phyloP scores from a whole-genome alignment of 2,329 filamentous ascomycete genomes.

The Neonectria punicea region DNA sequence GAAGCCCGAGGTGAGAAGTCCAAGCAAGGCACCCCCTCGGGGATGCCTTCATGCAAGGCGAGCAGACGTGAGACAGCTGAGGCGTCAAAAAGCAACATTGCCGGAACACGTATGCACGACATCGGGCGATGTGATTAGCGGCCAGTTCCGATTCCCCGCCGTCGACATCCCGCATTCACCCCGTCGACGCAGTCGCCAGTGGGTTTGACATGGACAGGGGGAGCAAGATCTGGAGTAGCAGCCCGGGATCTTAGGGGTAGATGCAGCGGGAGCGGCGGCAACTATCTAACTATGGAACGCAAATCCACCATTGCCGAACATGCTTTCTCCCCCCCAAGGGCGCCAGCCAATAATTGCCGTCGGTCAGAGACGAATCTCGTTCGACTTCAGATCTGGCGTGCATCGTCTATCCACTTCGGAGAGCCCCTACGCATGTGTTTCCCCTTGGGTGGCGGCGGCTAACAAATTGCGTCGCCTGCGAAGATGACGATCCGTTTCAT shows the following conservation, averaged over 20 bases:
- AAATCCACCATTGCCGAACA: slow-evolving; percentile 6
- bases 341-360: not conserved
- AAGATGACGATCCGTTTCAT: not conserved
- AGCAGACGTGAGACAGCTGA: not conserved
- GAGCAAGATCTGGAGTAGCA: not conserved
- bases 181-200: slow-evolving; percentile 7
- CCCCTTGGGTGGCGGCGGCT: not conserved
- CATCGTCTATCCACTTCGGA: slow-evolving; percentile 11
- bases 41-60: not conserved
- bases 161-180: slow-evolving; percentile 9
- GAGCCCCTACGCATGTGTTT: not conserved
- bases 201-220: slow-evolving; percentile 7
- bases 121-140: slow-evolving; percentile 21
- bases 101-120: slow-evolving; percentile 13
- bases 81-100: slow-evolving; percentile 4
- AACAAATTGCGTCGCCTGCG: not conserved
- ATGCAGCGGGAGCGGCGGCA: slow-evolving; percentile 20
- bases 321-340: not conserved
- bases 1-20: not conserved
- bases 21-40: not conserved
- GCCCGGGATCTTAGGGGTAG: not conserved
- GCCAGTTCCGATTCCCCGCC: slow-evolving; percentile 22
- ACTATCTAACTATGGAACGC: slow-evolving; percentile 2
- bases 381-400: slow-evolving; percentile 16
- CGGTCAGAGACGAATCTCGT: slow-evolving; percentile 2